These are phyloP conservation scores for Diaporthe batatas DNA, from an alignment of 2,329 filamentous ascomycete species.

Conservation along the genomic window DNA sequence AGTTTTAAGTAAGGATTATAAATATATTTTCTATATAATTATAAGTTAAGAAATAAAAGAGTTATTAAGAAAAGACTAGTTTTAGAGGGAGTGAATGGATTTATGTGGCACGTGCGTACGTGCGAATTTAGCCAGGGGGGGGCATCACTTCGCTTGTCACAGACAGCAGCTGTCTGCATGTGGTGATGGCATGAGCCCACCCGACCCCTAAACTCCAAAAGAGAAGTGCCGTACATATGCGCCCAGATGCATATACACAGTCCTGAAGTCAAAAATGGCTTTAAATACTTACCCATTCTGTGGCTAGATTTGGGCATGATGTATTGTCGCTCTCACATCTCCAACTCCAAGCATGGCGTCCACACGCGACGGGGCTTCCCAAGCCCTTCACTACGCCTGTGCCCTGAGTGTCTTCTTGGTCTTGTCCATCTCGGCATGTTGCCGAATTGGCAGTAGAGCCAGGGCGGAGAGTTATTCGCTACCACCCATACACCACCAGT, in stretches of 20 bases:
- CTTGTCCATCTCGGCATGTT: neutral
- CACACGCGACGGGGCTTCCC: conserved; percentile 1
- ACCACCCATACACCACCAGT: neutral
- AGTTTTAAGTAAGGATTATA: no score
- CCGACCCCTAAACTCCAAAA: neutral
- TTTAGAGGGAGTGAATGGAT: no score
- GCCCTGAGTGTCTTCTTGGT: conserved; percentile 1
- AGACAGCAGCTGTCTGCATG: no score
- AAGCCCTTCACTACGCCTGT: conserved; percentile 19
- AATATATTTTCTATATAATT: no score
- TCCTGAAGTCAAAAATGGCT: neutral
- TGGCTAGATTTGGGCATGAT: neutral
- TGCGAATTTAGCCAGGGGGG: no score
- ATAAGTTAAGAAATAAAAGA: no score
- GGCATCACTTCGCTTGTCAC: no score
- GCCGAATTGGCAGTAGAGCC: neutral
- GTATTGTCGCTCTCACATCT: neutral
- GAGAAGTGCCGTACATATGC: neutral
- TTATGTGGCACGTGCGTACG: no score
- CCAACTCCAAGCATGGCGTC: neutral
- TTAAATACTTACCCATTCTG: neutral
- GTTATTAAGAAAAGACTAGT: no score
- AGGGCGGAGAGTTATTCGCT: neutral
- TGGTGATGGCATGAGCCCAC: neutral
- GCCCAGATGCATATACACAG: neutral